Percentiles rank a stretch among this genome's conserved stretches.
phyloP scores from a whole-genome alignment of 257 asterid genomes.

The Buddleja alternifolia region DNA sequence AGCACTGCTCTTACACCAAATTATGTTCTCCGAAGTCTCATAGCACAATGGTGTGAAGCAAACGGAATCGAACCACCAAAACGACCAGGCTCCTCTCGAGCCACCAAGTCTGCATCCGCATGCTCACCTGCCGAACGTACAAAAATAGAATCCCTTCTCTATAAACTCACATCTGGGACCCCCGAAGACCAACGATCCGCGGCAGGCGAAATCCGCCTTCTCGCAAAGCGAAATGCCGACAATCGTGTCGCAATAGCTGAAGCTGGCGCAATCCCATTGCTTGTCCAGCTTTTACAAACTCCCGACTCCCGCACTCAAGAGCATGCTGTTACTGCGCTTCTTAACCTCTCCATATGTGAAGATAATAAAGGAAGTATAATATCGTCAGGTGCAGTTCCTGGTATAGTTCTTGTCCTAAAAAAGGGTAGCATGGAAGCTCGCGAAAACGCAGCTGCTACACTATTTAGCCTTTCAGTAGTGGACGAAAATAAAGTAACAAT shows the following conservation, averaged over 20 bases:
- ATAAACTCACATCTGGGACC: slow-evolving; percentile 70
- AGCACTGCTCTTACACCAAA: slow-evolving; percentile 83
- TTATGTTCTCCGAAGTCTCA: slow-evolving; percentile 92
- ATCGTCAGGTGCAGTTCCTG: slow-evolving; percentile 85
- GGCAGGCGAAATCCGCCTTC: slow-evolving; percentile 94
- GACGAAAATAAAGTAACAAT: slow-evolving; percentile 86
- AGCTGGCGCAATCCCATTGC: slow-evolving; percentile 95
- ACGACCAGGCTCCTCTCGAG: slow-evolving; percentile 56
- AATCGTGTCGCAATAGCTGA: slow-evolving; percentile 96
- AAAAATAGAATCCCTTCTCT: slow-evolving; percentile 66
- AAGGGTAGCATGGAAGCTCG: slow-evolving; percentile 93
- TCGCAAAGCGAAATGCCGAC: slow-evolving; percentile 92
- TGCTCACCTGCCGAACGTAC: slow-evolving; percentile 74
- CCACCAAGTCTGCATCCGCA: slow-evolving; percentile 54
- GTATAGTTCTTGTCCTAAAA: slow-evolving; percentile 83
- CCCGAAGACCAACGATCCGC: slow-evolving; percentile 89
- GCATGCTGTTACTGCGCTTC: slow-evolving; percentile 93
- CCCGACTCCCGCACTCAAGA: slow-evolving; percentile 94
- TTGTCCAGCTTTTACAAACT: slow-evolving; percentile 70
- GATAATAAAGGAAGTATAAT: slow-evolving; percentile 83
- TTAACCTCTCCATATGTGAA: slow-evolving; percentile 91
- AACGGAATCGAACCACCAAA: slow-evolving; percentile 90
- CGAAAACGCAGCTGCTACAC: slow-evolving; percentile 95
- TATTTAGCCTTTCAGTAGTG: slow-evolving; percentile 90
- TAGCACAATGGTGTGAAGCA: slow-evolving; percentile 95